Base-by-base conservation (phyloP, 2,329 filamentous ascomycete species). In the Calonectria henricotiae region DNA sequence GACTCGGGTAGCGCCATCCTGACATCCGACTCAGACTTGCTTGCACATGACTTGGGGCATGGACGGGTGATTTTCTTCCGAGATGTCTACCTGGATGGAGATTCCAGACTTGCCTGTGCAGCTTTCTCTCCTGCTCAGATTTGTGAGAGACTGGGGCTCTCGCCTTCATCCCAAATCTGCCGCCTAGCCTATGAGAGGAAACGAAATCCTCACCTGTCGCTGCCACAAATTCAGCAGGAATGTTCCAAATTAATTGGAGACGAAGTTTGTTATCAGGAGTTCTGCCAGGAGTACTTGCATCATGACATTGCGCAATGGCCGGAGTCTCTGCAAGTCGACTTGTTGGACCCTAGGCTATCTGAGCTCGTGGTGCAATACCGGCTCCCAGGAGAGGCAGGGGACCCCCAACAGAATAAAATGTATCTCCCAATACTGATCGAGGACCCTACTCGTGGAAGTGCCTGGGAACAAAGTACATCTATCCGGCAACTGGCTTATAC, bases 11-110 rank as follows among this genome's bases (percentile, higher is more conserved):
- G 89, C 0, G 84, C 85, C 1, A 87, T 94, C 15, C 82, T 98
- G 7, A 97, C 94, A 0, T 91, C 90, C n/a, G 96, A 98, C 77
- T 97, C 95, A 0, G 96, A 98, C 78, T 86, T 98, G 9, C 84
- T 97, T 0, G 86, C 96, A 0, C 91, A 95, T 78, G 88, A 94
- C 68, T 86, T 96, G 9, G 92, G 91, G 0, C 73, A 86, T 1
- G 92, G 92, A 0, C 85, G 86, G 1, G 90, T 97, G 0, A 84
- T 91, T 0, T 91, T 96, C 67, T 88, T 97, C 35, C 86, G 88
- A 67, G 92, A 94, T 58, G 80, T 96, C 1, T 85, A 89, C 39
- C 39, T 78, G 30, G 69, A 79, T 37, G 70, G 73, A 70, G 73
- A 72, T 67, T 75, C 71, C 11, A 71, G 62, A 35, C 68, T 80